phyloP scores from a whole-genome alignment of 2,329 filamentous ascomycete genomes.

The Neodidymelliopsis sp. region DNA sequence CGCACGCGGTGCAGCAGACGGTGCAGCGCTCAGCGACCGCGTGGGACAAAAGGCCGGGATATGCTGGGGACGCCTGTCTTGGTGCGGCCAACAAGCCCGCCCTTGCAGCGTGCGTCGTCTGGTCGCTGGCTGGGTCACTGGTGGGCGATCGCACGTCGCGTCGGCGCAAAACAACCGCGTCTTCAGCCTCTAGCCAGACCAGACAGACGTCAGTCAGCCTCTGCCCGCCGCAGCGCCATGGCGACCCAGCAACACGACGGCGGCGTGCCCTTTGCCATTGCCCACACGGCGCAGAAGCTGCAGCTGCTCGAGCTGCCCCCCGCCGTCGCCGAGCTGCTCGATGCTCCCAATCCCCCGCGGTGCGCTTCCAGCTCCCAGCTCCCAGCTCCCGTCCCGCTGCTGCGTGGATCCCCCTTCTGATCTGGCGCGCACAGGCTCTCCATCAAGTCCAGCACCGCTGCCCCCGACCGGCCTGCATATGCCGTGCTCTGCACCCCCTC shows the following conservation, averaged over 20 bases:
- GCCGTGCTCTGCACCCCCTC: slow-evolving; percentile 67
- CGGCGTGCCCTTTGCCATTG: slow-evolving; percentile 54
- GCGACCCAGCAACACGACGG: slow-evolving; percentile 52
- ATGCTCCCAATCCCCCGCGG: slow-evolving; percentile 55
- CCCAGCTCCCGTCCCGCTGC: slow-evolving; percentile 26
- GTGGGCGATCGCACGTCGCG: slow-evolving; percentile 4
- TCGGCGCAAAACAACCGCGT: slow-evolving; percentile 10
- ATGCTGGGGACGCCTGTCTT: slow-evolving; percentile 1
- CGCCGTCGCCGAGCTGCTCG: slow-evolving; percentile 62
- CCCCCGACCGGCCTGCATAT: slow-evolving; percentile 50
- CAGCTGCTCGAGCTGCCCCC: slow-evolving; percentile 67
- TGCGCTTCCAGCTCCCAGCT: slow-evolving; percentile 41
- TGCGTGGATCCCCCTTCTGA: slow-evolving; percentile 32
- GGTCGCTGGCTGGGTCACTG: too few relatives aligned
- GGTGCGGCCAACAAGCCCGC: slow-evolving; percentile 3
- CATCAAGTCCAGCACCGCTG: slow-evolving; percentile 44
- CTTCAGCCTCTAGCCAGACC: too few relatives aligned
- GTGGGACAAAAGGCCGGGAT: slow-evolving; percentile 26
- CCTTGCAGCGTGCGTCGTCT: slow-evolving; percentile 13
- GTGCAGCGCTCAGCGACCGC: slow-evolving; percentile 35
- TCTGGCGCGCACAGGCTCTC: slow-evolving; percentile 40
- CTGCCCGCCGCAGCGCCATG: slow-evolving; percentile 41
- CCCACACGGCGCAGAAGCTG: slow-evolving; percentile 60
- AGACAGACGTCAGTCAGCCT: too few relatives aligned
- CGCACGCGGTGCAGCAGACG: slow-evolving; percentile 30